Conservation (phyloP, 2,329 filamentous ascomycete species). For the Xylaria sp. region DNA sequence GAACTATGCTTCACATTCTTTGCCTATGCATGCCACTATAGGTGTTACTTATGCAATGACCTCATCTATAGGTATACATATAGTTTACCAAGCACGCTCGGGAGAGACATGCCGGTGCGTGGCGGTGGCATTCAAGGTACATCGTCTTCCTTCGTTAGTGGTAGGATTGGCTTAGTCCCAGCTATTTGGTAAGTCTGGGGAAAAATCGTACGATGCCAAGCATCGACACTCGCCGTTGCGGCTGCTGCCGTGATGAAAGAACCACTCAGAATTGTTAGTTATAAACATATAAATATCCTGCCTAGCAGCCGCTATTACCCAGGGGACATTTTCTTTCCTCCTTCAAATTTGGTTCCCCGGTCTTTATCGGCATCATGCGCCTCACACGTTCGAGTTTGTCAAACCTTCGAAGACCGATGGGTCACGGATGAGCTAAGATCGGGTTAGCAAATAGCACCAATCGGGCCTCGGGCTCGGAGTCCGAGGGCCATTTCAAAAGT, state of each 20-base stretch:
- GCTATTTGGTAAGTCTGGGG: conserved; percentile 33
- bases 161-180: conserved; percentile 27
- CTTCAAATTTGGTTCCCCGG: not conserved
- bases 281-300: conserved; percentile 12
- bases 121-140: not conserved
- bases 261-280: conserved; percentile 17
- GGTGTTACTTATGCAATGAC: conserved; percentile 17
- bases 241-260: conserved; percentile 29
- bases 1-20: too few species aligned
- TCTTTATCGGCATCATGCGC: not conserved
- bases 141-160: conserved; percentile 10
- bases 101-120: not conserved
- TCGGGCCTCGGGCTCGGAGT: conserved; percentile 29
- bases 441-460: conserved; percentile 16
- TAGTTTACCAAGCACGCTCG: conserved; percentile 15
- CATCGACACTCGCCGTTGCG: conserved; percentile 37
- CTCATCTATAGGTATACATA: conserved; percentile 9
- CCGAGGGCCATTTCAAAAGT: conserved; percentile 18
- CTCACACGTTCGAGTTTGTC: not conserved
- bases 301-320: conserved; percentile 1
- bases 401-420: not conserved
- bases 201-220: conserved; percentile 42
- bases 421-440: conserved; percentile 14
- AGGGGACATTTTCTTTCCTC: not conserved
- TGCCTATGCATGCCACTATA: too few species aligned